Base-by-base conservation (phyloP, 1,284 basidiomycete species). In the Microbotryum lychnidis-dioicae region DNA sequence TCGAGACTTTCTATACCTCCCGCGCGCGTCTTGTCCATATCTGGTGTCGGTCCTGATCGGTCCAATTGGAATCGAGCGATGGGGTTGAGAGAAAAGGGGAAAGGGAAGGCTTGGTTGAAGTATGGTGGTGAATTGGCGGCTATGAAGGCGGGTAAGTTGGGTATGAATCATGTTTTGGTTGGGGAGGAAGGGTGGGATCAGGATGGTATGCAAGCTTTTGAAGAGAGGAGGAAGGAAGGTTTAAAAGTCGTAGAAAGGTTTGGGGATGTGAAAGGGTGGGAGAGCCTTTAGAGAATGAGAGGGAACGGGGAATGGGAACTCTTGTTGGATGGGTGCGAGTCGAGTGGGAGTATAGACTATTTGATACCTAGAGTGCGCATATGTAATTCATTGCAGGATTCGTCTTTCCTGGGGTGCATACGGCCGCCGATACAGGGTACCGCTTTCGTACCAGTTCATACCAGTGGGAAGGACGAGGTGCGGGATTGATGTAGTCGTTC, bases 1-100 rank as follows among this genome's bases (percentile, higher is more conserved):
- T 68, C 67, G 23, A 64, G 67, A 25, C 62, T 68, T 42, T 54
- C 62, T 12, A 68, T 68, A 49, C 67, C 67, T 8, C 67, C 67
- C 8, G 29, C 60, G 3, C 67, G 67, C 56, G 64, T 68, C 31
- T 55, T 68, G 46, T 57, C 67, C 20, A 47, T 58, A 56, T 58
- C 60, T 7, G 67, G 67, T 7, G 29, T 62, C 49, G 64, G 60
- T 0, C 56, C 60, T 7, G 59, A 65, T 29, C 59, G 56, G 18
- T 18, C 52, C 4, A 68, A 68, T 53, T 68, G 60, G 58, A 48
- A 60, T 18, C 61, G 62, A 2, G 55, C 60, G 4, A 44, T 64
- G 18, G 14, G 12, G 7, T 54, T 68, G 4, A 49, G 50, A 20
- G 50, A 49, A 25, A 56, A 54, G 33, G 47, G 44, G 21, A 60